Conservation (phyloP, 768 basidiomycete genomes). For the Calocybe indica region DNA sequence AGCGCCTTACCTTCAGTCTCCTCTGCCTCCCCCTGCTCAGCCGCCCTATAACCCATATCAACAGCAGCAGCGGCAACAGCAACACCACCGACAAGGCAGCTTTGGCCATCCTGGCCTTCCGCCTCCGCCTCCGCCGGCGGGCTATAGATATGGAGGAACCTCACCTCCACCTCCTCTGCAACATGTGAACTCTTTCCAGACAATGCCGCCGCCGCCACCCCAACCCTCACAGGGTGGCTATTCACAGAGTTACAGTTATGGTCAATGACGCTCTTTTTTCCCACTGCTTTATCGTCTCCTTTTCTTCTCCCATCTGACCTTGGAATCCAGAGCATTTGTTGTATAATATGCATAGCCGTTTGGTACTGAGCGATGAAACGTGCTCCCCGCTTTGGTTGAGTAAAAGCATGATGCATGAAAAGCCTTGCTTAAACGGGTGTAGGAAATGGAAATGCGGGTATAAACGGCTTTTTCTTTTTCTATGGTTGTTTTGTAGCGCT, state of each 20-base stretch:
- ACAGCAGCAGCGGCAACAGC: neutral
- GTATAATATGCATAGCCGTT: no score
- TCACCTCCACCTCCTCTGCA: conserved; percentile 15
- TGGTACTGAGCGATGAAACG: no score
- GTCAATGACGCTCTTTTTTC: neutral
- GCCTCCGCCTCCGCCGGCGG: neutral
- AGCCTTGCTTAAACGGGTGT: no score
- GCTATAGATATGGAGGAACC: conserved; percentile 1
- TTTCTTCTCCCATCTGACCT: no score
- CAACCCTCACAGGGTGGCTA: conserved; percentile 1
- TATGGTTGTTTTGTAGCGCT: no score
- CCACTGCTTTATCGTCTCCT: no score
- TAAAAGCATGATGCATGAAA: no score
- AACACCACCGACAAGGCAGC: conserved; percentile 3
- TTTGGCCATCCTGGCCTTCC: neutral
- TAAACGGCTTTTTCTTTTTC: no score
- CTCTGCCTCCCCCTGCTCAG: conserved; percentile 8
- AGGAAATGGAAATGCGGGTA: no score
- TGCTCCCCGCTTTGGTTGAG: no score
- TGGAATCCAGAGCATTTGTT: no score
- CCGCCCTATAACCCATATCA: neutral
- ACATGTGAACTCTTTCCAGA: neutral
- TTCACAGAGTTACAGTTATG: neutral
- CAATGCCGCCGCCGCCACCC: neutral
- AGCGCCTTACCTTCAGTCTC: conserved; percentile 3